Base-by-base conservation (phyloP, 2,329 filamentous ascomycete genomes). In the Aspergillus brasiliensis region DNA sequence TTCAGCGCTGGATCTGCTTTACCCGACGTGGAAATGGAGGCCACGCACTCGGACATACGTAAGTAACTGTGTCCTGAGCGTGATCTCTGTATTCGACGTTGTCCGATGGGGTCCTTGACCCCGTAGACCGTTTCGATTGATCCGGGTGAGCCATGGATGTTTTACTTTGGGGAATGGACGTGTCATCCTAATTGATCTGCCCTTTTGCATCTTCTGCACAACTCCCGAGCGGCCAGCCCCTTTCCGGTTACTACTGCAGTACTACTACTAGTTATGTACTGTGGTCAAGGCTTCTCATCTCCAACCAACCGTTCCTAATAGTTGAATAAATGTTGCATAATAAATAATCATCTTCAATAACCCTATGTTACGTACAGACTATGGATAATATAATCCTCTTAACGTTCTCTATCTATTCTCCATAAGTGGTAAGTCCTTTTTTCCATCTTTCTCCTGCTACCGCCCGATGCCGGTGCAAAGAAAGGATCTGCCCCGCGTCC, bases 161-260 rank as follows among this genome's bases (percentile, higher is more conserved):
- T 49, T 49, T 28, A 49, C n/a, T 28, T 49, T 28, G 46, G 46
- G 46, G 25, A 21, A 28, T 49, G 25, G 46, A 49, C 46, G 46
- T 49, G 46, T 49, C 46, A 49, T 49, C 46, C 46, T 28, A 17
- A 49, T 27, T 49, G 46, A 44, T 44, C 40, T 44, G 40, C 25
- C 25, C 25, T 34, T 11, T 13, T 11, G 31, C 31, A 34, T 34
- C 31, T 13, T 44, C 19, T 44, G 19, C 40, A 44, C 7, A 23
- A 44, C 40, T 7, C 17, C 21, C 40, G 19, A 44, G 31, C 31
- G 13, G 40, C 19, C 40, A 44, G 8, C 40, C 40, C 40, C 40
- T 44, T 44, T 44, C 11, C 10, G 21, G 40, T 8, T 1, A 34
- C 31, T 34, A 34, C 13, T 34, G 13, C 31, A 28, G 27, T 28